phyloP scores from a whole-genome alignment of 2,329 filamentous ascomycete genomes.

The Colletotrichum horii region DNA sequence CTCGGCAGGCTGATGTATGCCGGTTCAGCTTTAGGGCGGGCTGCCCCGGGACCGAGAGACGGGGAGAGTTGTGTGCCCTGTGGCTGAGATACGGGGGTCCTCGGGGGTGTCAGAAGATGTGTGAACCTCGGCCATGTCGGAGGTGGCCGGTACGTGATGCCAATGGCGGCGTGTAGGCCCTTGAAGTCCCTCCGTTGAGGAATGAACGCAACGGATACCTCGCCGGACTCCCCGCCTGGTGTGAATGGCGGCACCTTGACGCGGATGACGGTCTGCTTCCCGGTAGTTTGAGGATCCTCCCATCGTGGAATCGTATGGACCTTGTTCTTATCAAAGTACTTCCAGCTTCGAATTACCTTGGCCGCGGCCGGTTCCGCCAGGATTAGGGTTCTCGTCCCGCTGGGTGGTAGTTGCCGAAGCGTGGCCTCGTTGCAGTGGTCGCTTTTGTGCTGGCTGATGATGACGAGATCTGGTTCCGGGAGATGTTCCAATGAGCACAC shows the following conservation, averaged over 20 bases:
- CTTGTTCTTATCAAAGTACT: conserved; percentile 64
- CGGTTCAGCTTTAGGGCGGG: conserved; percentile 16
- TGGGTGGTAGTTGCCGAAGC: conserved; percentile 64
- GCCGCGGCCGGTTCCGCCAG: conserved; percentile 70
- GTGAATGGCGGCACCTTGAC: conserved; percentile 60
- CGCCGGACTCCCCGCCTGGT: conserved; percentile 60
- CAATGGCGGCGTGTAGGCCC: conserved; percentile 69
- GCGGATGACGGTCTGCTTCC: conserved; percentile 39
- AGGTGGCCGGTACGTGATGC: conserved; percentile 73
- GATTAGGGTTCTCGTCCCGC: conserved; percentile 62
- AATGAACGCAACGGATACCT: conserved; percentile 75
- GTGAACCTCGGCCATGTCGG: conserved; percentile 27
- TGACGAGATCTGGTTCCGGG: conserved; percentile 48
- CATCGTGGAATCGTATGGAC: conserved; percentile 50
- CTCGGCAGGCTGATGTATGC: conserved; percentile 33
- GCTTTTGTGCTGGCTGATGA: conserved; percentile 53
- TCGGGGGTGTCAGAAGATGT: conserved; percentile 6
- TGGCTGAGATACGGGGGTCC: conserved; percentile 29
- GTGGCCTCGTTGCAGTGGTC: conserved; percentile 77
- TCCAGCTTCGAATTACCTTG: conserved; percentile 70
- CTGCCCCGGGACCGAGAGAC: conserved; percentile 6
- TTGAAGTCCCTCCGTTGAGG: conserved; percentile 64
- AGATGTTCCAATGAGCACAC: conserved; percentile 56
- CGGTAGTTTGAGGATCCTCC: conserved; percentile 43
- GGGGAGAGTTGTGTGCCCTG: conserved; percentile 8